phyloP scores from a whole-genome alignment of 441 rosid species.

The Brassica balearica region DNA sequence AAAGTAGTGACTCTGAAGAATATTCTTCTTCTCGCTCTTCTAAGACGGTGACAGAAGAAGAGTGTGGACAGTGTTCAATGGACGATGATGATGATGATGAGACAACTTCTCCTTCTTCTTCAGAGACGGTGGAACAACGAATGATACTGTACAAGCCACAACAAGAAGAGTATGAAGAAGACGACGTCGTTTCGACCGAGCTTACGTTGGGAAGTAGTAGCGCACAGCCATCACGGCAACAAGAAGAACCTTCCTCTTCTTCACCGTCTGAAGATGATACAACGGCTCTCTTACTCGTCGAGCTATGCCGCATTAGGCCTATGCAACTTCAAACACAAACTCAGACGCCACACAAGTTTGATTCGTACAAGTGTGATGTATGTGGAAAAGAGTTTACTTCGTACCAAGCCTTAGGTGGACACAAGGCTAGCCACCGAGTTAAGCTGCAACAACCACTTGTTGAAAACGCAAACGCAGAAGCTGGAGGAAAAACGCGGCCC shows the following conservation, averaged over 20 bases:
- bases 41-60: neutral
- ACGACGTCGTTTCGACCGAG: neutral
- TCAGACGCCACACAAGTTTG: slow-evolving; percentile 10
- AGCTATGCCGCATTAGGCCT: slow-evolving; percentile 59
- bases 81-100: slow-evolving; percentile 8
- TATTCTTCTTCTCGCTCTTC: neutral
- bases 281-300: slow-evolving; percentile 62
- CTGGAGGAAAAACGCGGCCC: slow-evolving; percentile 13
- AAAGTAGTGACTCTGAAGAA: slow-evolving; percentile 1
- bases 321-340: no score
- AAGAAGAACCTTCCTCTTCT: no score
- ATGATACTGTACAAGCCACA: neutral
- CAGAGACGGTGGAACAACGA: neutral
- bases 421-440: slow-evolving; percentile 78
- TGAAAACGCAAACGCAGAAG: slow-evolving; percentile 42
- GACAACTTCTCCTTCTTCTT: neutral
- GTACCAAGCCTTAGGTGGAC: slow-evolving; percentile 90
- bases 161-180: neutral
- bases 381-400: slow-evolving; percentile 75
- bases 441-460: slow-evolving; percentile 7
- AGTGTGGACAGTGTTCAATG: neutral
- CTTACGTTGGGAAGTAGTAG: neutral
- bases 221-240: no score
- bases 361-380: slow-evolving; percentile 61
- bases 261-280: slow-evolving; percentile 52